Evolutionary conservation across 257 asterid species (phyloP), one percentile per base, ranked within the genome.

Genomic region (Penstemon eatonii): DNA sequence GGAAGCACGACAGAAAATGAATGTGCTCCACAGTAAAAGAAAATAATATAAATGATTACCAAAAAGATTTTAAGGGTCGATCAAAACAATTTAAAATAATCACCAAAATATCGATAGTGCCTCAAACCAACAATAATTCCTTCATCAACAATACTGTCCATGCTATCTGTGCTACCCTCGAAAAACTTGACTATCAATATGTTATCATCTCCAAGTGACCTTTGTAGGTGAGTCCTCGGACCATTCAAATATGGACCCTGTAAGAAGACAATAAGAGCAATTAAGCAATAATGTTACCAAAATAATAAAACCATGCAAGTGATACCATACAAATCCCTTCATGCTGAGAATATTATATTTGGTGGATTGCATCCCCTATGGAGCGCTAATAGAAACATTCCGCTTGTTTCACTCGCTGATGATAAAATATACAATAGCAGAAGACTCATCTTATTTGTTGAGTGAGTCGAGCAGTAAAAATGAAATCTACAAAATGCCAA

Each of bases 201-300:
- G 39, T 83, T 87, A 7, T 89, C 94, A 65, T 92, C 96, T 63
- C 89, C 92, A 42, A 92, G 54, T 38, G 78, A 74, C 76, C 86
- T 85, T 65, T 89, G 98, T 6, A 92, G 75, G 68, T 92, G 96
- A 52, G 92, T 92, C 80, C 68, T 79, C 37, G 80, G 43, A 42
- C 83, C 75, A 66, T 65, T 75, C 70, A 89, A 69, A 71, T 63
- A 82, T 11, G 98, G 98, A 55, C 98, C 98, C 98, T 92, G 92
- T 49, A 71, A 62, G 57, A 49, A 65, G 40, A 43, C 10, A 33
- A 67, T 56, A 10, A 60, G 36, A 59, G 50, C 33, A 33, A 60
- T 41, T 56, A 11, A 37, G 25, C 13, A 7, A 60, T 54, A 55
- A 9, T 18, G 40, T 41, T n/a, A 58, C 61, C 55, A 54, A 49